Percentiles rank a stretch among this genome's conserved stretches.
These are phyloP conservation scores for Urostyla sp. DNA, from an alignment of 73 alveolate genomes.

Conservation along the genomic window DNA sequence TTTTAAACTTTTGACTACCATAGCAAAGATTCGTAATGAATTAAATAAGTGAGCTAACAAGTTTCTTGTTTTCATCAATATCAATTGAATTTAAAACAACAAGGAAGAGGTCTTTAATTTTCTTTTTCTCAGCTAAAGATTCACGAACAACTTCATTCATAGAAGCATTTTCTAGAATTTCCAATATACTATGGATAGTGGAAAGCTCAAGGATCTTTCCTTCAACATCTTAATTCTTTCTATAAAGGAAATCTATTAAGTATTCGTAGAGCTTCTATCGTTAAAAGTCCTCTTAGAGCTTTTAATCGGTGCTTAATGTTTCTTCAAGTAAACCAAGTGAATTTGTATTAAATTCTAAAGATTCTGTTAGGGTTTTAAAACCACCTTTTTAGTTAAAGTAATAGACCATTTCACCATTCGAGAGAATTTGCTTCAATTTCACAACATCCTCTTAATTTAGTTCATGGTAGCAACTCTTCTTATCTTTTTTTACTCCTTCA, in stretches of 20 bases:
- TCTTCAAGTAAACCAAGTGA: conserved; percentile 28
- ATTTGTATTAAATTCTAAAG: conserved; percentile 40
- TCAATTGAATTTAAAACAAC: conserved; percentile 61
- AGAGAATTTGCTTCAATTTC: conserved; percentile 37
- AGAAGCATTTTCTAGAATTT: conserved; percentile 60
- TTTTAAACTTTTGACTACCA: conserved; percentile 60
- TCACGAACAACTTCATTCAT: conserved; percentile 59
- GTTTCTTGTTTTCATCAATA: conserved; percentile 10
- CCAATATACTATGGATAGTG: conserved; percentile 36
- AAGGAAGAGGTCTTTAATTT: conserved; percentile 62
- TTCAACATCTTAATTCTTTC: conserved; percentile 30
- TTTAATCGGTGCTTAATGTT: conserved; percentile 37
- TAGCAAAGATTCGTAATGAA: conserved; percentile 66
- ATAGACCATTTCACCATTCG: conserved; percentile 54
- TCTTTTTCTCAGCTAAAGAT: conserved; percentile 57
- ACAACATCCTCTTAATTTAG: conserved; percentile 48
- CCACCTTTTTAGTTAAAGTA: conserved; percentile 79
- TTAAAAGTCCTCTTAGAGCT: conserved; percentile 64
- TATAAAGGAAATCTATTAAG: conserved; percentile 50
- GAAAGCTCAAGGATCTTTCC: conserved; percentile 39
- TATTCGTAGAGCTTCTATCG: conserved; percentile 47
- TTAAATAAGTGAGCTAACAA: conserved; percentile 44
- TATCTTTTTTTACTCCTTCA: conserved; percentile 51
- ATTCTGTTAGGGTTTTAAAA: conserved; percentile 40
- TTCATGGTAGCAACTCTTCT: conserved; percentile 47